These are phyloP conservation scores for Sarocladiaceae sp. DNA, from an alignment of 2,329 filamentous ascomycete species.

Conservation along the genomic window DNA sequence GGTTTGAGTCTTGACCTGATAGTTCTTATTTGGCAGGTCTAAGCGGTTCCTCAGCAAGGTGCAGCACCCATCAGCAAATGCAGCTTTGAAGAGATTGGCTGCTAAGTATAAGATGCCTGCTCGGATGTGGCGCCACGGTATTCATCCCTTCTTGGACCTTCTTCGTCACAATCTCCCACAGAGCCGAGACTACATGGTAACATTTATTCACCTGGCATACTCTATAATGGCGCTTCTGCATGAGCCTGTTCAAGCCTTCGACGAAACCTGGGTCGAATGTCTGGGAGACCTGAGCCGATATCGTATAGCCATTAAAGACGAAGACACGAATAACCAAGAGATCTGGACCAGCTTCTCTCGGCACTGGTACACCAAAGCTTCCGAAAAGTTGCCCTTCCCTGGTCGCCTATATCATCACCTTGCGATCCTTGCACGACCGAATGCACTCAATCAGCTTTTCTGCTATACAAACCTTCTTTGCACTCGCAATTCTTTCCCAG, in stretches of 20 bases:
- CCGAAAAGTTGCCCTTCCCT: slow-evolving; percentile 66
- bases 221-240: slow-evolving; percentile 83
- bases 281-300: slow-evolving; percentile 81
- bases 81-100: slow-evolving; percentile 60
- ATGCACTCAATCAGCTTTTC: slow-evolving; percentile 55
- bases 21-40: too few relatives aligned
- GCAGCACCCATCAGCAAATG: slow-evolving; percentile 77
- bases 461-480: slow-evolving; percentile 67
- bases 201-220: slow-evolving; percentile 87
- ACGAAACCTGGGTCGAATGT: slow-evolving; percentile 91
- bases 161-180: slow-evolving; percentile 66
- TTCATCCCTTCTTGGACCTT: slow-evolving; percentile 77
- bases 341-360: slow-evolving; percentile 74
- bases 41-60: too few relatives aligned
- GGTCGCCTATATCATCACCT: slow-evolving; percentile 85
- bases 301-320: slow-evolving; percentile 83
- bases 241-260: slow-evolving; percentile 76
- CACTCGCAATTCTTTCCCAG: slow-evolving; percentile 58
- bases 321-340: slow-evolving; percentile 67
- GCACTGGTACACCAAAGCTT: slow-evolving; percentile 79
- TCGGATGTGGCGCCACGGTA: slow-evolving; percentile 89
- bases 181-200: slow-evolving; percentile 81
- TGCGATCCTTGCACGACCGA: slow-evolving; percentile 66
- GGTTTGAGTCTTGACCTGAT: too few relatives aligned
- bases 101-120: slow-evolving; percentile 87